phyloP scores from a whole-genome alignment of 768 basidiomycete genomes.

The Nidula microcarpa region DNA sequence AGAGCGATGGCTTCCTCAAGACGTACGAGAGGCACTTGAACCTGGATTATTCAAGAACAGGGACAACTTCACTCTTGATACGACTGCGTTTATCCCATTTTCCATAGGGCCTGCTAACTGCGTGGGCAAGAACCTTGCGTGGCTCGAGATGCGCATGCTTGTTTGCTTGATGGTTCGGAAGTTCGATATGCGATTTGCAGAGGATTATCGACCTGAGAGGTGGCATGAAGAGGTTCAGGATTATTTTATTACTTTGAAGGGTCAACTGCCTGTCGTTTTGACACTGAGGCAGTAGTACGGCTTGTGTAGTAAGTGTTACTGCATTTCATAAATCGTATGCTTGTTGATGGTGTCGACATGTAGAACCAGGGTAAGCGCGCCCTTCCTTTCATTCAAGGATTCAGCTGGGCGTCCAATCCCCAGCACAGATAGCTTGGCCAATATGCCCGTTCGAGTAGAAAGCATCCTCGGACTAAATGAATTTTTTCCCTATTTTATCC shows the following conservation, averaged over 20 bases:
- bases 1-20: slow-evolving; percentile 29
- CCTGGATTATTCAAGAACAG: slow-evolving; percentile 25
- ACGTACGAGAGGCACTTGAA: slow-evolving; percentile 18
- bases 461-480: no score
- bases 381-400: no score
- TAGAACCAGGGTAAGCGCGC: no score
- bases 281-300: slow-evolving; percentile 19
- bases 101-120: slow-evolving; percentile 39
- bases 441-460: no score
- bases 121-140: slow-evolving; percentile 38
- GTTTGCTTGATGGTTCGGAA: slow-evolving; percentile 29
- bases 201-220: slow-evolving; percentile 20
- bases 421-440: no score
- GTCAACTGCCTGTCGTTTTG: slow-evolving; percentile 24
- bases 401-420: no score
- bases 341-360: no score
- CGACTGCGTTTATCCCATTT: slow-evolving; percentile 37
- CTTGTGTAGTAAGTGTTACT: no score
- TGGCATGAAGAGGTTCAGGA: slow-evolving; percentile 33
- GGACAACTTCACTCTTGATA: slow-evolving; percentile 13
- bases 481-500: no score
- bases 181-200: slow-evolving; percentile 31
- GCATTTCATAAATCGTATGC: no score
- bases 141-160: slow-evolving; percentile 36
- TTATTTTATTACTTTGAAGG: slow-evolving; percentile 28